Evolutionary conservation across 768 basidiomycete species (phyloP), one percentile per base, ranked within the genome.

Genomic region (Tephrocybe sp.): DNA sequence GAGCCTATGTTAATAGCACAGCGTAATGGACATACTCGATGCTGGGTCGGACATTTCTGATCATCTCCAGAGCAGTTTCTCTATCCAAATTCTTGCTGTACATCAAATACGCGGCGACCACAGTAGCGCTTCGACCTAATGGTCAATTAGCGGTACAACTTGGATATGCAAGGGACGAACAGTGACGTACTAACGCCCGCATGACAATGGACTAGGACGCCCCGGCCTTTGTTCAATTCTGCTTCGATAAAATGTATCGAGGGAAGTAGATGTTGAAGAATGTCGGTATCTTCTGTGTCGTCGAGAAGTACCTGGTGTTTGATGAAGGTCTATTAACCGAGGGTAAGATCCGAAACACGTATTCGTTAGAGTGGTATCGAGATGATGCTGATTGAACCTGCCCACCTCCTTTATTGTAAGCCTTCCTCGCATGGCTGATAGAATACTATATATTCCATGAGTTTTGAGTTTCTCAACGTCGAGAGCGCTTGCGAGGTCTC

Each of bases 41-140:
- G 47, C 73, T 69, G 0, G 91, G 88, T 9, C 94, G 78, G 17
- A 76, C 80, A 50, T 78, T 69, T 49, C 75, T 74, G 54, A 96
- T 85, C 56, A 88, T 70, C 20, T 83, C 79, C 11, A 97, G 68
- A 4, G 94, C 93, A 18, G 74, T 69, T 10, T 78, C 70, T 0
- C 78, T 72, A 52, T 85, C 80, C 24, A 80, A 55, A 45, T 83
- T 75, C 55, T 76, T 73, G 3, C 80, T 78, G 60, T 87, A 81
- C 90, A 97, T 95, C 39, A 97, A 72, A 62, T 93, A 97, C 3
- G 93, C 94, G 2, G 91, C 85, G 6, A 89, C 86, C 41, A 96
- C 84, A 2, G 90, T 88, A 6, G 86, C 84, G 57, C 91, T 93
- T 20, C 94, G 82, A 61, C 89, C 89, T 92, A 55, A 56, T 43